phyloP scores from a whole-genome alignment of 768 basidiomycete species.

The Suillus discolor region DNA sequence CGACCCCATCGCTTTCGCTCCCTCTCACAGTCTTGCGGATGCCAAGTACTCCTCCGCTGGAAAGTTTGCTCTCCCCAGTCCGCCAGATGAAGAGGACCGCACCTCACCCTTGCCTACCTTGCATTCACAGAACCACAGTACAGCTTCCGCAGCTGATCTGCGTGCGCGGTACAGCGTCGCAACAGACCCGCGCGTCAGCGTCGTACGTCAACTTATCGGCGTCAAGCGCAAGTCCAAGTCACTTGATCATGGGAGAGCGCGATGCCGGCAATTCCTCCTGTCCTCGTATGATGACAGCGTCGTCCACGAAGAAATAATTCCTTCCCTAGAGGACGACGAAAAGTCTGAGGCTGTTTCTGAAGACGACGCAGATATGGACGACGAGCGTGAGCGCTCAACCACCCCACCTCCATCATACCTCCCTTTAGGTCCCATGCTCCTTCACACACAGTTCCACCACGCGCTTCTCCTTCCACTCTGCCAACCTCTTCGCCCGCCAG shows the following conservation, averaged over 20 bases:
- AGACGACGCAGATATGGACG: constrained; percentile 42
- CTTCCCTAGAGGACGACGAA: constrained; percentile 31
- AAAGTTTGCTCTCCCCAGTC: constrained; percentile 72
- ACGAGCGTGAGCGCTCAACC: constrained; percentile 45
- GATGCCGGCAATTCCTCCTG: constrained; percentile 45
- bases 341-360: constrained; percentile 43
- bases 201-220: constrained; percentile 68
- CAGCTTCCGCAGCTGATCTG: constrained; percentile 19
- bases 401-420: constrained; percentile 76
- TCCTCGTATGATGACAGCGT: constrained; percentile 41
- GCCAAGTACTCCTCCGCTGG: constrained; percentile 70
- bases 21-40: constrained; percentile 62
- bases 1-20: constrained; percentile 76
- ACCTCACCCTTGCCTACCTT: constrained; percentile 27
- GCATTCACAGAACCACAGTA: background rate
- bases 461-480: constrained; percentile 61
- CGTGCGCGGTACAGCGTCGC: constrained; percentile 52
- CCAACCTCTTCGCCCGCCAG: constrained; percentile 61
- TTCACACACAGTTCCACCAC: constrained; percentile 73
- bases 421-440: constrained; percentile 67
- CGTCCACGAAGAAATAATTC: constrained; percentile 28
- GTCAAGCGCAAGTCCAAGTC: constrained; percentile 70
- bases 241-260: constrained; percentile 38
- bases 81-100: constrained; percentile 53
- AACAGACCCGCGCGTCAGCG: constrained; percentile 74